Base-by-base conservation (phyloP, 257 asterid species). In the Paraleonurus japonicus region DNA sequence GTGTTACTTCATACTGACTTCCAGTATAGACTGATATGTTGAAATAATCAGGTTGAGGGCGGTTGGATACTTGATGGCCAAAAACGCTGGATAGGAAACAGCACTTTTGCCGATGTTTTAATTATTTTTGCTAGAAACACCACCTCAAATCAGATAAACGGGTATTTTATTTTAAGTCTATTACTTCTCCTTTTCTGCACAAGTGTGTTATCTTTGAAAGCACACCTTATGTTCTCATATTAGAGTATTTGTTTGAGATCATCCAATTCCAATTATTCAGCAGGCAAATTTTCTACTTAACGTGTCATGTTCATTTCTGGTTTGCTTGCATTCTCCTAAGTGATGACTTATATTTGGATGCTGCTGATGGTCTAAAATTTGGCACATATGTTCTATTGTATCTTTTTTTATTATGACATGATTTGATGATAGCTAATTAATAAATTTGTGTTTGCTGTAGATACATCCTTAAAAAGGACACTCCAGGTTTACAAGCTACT, bases 61-160 rank as follows among this genome's bases (percentile, higher is more conserved):
- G 99, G 99, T 43, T 95, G 99, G 99, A 73, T 95, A 73, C 87
- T 92, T 78, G 89, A 95, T 69, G 97, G 99, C 70, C 98, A 95
- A 74, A 95, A 95, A 67, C 96, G 99, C 48, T 95, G 99, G 99
- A 92, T 92, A 80, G 99, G 99, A 69, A 92, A 95, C 83, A 86
- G 96, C 84, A 89, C 99, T 30, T 95, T 95, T 75, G 99, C 99
- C 1, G 96, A 95, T 78, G 69, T 95, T 69, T 68, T 92, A 81
- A 78, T 95, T 75, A 80, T 95, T 59, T 95, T 92, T 78, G 99
- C 98, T 60, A 87, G 96, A 79, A 88, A 88, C 81, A 81, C 86
- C 58, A 2, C 81, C 65, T 82, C 95, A 53, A 89, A 89, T 84
- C 95, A 92, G 84, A 95, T 92, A 67, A 92, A 95, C 67, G 97